Conservation (phyloP, 768 basidiomycete species). For the Leccinum arenicola region DNA sequence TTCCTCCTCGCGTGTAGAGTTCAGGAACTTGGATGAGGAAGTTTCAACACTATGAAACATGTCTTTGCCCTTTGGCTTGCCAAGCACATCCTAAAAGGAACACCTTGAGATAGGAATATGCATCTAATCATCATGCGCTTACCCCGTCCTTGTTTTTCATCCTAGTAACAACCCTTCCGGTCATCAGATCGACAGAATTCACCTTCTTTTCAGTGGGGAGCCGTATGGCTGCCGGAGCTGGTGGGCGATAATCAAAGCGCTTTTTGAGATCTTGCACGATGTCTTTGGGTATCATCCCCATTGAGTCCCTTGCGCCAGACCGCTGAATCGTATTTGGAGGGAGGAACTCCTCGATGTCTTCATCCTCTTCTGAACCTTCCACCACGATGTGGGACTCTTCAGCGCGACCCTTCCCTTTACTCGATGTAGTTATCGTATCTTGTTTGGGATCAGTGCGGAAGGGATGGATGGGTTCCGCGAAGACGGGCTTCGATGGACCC, state of each 20-base stretch:
- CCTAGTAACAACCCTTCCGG: neutral
- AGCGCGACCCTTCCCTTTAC: slow-evolving; percentile 27
- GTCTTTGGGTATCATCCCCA: slow-evolving; percentile 15
- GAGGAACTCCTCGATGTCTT: slow-evolving; percentile 20
- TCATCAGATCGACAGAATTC: slow-evolving; percentile 6
- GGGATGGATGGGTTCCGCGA: slow-evolving; percentile 2
- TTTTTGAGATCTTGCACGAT: slow-evolving; percentile 12
- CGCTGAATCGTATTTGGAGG: neutral
- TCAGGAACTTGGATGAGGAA: slow-evolving; percentile 27
- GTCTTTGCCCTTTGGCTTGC: neutral
- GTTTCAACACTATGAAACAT: slow-evolving; percentile 23
- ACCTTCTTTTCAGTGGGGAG: neutral
- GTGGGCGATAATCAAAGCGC: slow-evolving; percentile 7
- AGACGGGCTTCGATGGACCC: neutral
- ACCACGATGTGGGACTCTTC: slow-evolving; percentile 13
- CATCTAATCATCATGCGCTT: slow-evolving; percentile 3
- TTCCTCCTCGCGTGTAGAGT: slow-evolving; percentile 16
- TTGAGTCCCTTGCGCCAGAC: neutral
- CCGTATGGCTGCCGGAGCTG: slow-evolving; percentile 8
- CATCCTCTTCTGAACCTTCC: slow-evolving; percentile 24
- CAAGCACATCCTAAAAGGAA: slow-evolving; percentile 5
- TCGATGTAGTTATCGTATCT: neutral
- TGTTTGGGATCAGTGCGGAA: slow-evolving; percentile 24
- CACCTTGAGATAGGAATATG: slow-evolving; percentile 3
- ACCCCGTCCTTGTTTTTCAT: slow-evolving; percentile 30